Conservation (phyloP, 148 eudicot genomes). For the Beta vulgaris region DNA sequence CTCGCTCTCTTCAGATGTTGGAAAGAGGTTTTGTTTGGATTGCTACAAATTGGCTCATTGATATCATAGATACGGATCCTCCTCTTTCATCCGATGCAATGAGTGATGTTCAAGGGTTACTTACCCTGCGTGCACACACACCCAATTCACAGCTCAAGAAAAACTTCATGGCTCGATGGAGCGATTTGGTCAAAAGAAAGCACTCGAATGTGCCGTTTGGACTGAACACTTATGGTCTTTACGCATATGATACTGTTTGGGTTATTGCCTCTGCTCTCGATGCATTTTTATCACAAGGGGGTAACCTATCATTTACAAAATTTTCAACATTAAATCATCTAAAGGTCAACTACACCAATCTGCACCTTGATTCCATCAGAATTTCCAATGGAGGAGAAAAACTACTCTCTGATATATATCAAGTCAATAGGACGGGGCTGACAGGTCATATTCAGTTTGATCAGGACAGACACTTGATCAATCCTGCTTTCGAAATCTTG, state of each 20-base stretch:
- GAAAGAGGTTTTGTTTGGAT: slow-evolving; percentile 66
- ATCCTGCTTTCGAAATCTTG: slow-evolving; percentile 63
- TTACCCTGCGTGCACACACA: slow-evolving; percentile 50
- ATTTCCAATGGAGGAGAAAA: slow-evolving; percentile 59
- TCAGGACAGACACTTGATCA: slow-evolving; percentile 33
- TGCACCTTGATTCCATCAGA: slow-evolving; percentile 56
- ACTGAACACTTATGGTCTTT: slow-evolving; percentile 53
- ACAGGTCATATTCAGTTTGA: slow-evolving; percentile 55
- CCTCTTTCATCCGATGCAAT: slow-evolving; percentile 33
- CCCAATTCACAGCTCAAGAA: slow-evolving; percentile 47
- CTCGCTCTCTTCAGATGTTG: slow-evolving; percentile 55
- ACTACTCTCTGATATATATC: slow-evolving; percentile 44
- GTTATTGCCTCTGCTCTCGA: slow-evolving; percentile 63
- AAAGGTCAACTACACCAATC: slow-evolving; percentile 21
- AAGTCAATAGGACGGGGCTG: slow-evolving; percentile 47
- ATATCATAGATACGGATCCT: slow-evolving; percentile 44
- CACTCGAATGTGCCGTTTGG: slow-evolving; percentile 35
- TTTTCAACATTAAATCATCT: slow-evolving; percentile 31
- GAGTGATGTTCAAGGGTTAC: slow-evolving; percentile 48
- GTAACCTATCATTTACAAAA: slow-evolving; percentile 55
- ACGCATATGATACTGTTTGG: slow-evolving; percentile 87
- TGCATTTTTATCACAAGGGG: slow-evolving; percentile 53
- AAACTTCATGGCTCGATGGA: slow-evolving; percentile 49
- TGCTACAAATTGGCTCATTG: slow-evolving; percentile 65
- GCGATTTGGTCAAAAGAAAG: slow-evolving; percentile 32